A percentile compares a stretch with the other conserved stretches of the same genome.
phyloP scores from a whole-genome alignment of 75 land plant genomes.

The Larix kaempferi region DNA sequence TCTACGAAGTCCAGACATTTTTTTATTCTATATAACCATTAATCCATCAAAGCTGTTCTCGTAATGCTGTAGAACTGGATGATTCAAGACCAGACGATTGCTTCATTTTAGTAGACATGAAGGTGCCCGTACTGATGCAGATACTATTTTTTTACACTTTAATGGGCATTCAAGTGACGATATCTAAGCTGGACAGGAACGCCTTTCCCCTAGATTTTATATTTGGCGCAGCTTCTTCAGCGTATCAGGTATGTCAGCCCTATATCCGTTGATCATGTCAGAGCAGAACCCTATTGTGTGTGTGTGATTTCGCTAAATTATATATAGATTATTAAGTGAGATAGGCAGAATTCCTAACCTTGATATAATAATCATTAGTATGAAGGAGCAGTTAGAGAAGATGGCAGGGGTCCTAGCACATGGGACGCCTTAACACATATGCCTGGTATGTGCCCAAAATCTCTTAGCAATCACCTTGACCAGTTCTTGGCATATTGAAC shows the following conservation, averaged over 20 bases:
- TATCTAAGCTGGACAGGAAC: not conserved
- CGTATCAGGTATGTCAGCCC: not conserved
- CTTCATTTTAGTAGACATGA: not conserved
- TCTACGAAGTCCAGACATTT: too few species aligned
- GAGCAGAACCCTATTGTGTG: too few species aligned
- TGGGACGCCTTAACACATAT: conserved; percentile 17
- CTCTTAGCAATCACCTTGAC: too few species aligned
- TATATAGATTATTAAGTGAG: too few species aligned
- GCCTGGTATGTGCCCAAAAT: conserved; percentile 17
- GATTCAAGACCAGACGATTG: too few species aligned
- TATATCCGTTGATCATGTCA: too few species aligned
- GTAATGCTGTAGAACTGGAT: too few species aligned
- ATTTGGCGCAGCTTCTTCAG: conserved; percentile 1
- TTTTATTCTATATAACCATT: too few species aligned
- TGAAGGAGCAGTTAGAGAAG: conserved; percentile 54
- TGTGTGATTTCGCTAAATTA: too few species aligned
- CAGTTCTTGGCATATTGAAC: too few species aligned
- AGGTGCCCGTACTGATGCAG: not conserved
- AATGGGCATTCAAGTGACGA: not conserved
- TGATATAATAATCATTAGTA: conserved; percentile 11
- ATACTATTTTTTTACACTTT: not conserved
- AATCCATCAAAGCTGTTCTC: too few species aligned
- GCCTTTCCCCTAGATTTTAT: not conserved
- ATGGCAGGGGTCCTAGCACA: conserved; percentile 16
- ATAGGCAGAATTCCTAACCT: too few species aligned